Percentiles rank a stretch among this genome's conserved stretches.
These are phyloP conservation scores for Entomortierella lignicola DNA, from an alignment of 192 early-diverging fungal genomes.

Conservation along the genomic window DNA sequence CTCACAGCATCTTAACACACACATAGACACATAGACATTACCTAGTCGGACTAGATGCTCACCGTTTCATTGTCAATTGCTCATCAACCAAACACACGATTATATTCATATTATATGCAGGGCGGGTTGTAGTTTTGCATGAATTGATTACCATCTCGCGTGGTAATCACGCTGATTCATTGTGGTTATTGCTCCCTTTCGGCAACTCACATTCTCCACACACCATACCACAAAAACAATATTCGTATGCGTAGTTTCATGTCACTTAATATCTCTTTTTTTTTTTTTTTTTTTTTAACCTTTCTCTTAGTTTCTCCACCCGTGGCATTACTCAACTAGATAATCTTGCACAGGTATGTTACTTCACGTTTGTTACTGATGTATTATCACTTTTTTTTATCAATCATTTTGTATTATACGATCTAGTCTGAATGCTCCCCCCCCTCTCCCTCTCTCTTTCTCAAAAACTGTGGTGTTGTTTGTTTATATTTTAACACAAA, in stretches of 20 bases:
- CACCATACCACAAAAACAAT: background rate
- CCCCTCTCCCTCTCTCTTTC: background rate
- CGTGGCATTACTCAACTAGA: conserved; percentile 71
- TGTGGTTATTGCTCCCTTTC: background rate
- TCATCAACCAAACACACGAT: background rate
- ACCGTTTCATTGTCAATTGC: background rate
- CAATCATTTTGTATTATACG: too few species aligned
- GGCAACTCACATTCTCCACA: too few species aligned
- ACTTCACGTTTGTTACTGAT: too few species aligned
- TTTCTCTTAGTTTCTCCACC: conserved; percentile 64
- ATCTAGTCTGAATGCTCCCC: background rate
- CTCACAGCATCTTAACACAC: too few species aligned
- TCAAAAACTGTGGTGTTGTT: background rate
- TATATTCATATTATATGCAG: background rate
- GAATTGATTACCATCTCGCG: background rate
- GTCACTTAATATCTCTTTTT: conserved; percentile 1
- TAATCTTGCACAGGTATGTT: conserved; percentile 65
- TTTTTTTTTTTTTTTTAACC: background rate
- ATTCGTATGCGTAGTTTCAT: too few species aligned
- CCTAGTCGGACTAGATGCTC: background rate
- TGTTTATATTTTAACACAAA: background rate
- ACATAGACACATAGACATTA: background rate
- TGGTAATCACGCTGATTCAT: background rate
- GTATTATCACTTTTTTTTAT: too few species aligned
- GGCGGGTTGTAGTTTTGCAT: background rate